A percentile compares a stretch with the other conserved stretches of the same genome.
Conservation (phyloP, 1,284 basidiomycete species). For the Xerocomus minutiporus region DNA sequence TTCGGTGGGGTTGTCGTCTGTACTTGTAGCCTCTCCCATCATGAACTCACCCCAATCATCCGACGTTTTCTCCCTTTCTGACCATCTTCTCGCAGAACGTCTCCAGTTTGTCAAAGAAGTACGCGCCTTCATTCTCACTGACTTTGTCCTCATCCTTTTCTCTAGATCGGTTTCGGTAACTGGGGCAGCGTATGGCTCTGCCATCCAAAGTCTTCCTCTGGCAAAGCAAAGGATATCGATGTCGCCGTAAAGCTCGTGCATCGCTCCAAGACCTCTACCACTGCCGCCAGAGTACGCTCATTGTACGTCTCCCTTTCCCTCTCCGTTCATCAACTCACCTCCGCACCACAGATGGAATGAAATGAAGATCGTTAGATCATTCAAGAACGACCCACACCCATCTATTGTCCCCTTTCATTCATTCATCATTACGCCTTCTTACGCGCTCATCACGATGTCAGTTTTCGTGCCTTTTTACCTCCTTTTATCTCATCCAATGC, state of each 20-base stretch:
- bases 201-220: constrained; percentile 49
- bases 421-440: constrained; percentile 88
- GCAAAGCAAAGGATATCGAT: constrained; percentile 43
- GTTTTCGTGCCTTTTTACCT: constrained; percentile 29
- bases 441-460: constrained; percentile 83
- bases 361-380: constrained; percentile 85
- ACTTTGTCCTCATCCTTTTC: constrained; percentile 2
- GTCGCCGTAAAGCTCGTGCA: constrained; percentile 91
- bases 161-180: constrained; percentile 78
- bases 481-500: constrained; percentile 17
- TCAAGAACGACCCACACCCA: constrained; percentile 81
- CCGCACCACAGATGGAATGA: constrained; percentile 72
- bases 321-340: constrained; percentile 9
- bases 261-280: constrained; percentile 71
- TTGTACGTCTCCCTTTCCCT: constrained; percentile 46
- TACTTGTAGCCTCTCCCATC: constrained; percentile 27
- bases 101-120: constrained; percentile 76
- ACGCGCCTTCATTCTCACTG: constrained; percentile 15
- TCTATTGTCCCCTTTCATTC: constrained; percentile 88
- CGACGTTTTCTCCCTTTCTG: constrained; percentile 53
- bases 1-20: constrained; percentile 7
- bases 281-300: constrained; percentile 81
- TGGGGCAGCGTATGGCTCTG: constrained; percentile 84
- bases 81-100: constrained; percentile 62
- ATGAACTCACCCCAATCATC: constrained; percentile 37